Conservation (phyloP, 2,329 filamentous ascomycete genomes). For the Sarocladiaceae sp. region DNA sequence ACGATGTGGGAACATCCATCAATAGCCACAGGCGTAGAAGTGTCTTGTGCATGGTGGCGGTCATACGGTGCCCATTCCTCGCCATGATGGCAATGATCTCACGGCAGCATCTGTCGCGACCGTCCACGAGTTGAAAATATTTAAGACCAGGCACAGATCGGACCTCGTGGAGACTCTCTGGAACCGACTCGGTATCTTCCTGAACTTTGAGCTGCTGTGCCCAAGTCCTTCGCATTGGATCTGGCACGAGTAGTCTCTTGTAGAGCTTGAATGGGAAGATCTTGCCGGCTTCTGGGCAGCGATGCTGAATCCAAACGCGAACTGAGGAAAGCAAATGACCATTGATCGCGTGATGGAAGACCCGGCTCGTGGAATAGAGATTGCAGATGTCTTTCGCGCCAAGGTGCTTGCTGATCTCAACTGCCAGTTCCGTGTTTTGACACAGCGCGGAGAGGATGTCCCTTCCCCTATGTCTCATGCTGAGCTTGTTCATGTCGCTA, state of each 20-base stretch:
- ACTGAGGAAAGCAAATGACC: constrained; percentile 56
- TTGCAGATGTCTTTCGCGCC: constrained; percentile 52
- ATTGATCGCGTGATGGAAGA: constrained; percentile 59
- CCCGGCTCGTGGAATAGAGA: constrained; percentile 60
- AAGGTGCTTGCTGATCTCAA: constrained; percentile 52
- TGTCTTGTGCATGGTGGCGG: constrained; percentile 38
- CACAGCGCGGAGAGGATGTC: constrained; percentile 41
- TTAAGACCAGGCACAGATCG: constrained; percentile 57
- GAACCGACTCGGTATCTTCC: not conserved
- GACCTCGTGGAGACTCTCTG: constrained; percentile 21
- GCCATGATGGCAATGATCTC: constrained; percentile 62
- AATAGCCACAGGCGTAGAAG: constrained; percentile 69
- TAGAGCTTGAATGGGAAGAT: constrained; percentile 63
- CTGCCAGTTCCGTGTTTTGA: constrained; percentile 45
- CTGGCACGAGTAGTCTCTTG: constrained; percentile 49
- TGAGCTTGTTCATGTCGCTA: constrained; percentile 12
- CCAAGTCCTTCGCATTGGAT: constrained; percentile 49
- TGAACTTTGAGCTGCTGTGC: not conserved
- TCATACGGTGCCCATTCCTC: constrained; percentile 52
- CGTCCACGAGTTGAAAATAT: constrained; percentile 65
- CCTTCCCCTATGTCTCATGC: constrained; percentile 21
- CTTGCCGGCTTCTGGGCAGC: constrained; percentile 49
- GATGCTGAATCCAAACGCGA: constrained; percentile 46
- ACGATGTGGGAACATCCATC: constrained; percentile 60
- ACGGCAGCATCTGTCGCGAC: constrained; percentile 49